phyloP scores from a whole-genome alignment of 202 grass and related monocot species.

The Brachypodium distachyon region DNA sequence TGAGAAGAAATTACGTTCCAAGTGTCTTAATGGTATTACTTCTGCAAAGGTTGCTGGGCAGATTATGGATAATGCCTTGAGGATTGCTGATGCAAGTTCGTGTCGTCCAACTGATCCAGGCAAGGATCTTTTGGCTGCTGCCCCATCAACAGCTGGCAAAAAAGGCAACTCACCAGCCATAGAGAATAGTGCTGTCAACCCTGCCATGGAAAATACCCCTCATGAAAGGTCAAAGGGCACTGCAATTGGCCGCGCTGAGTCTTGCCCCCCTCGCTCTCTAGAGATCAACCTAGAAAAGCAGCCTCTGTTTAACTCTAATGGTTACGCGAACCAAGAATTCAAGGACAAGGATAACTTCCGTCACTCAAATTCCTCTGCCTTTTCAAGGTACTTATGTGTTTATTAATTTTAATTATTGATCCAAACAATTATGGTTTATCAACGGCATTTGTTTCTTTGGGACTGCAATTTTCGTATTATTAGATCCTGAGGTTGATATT shows the following conservation, averaged over 20 bases:
- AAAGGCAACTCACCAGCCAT: slow-evolving; percentile 31
- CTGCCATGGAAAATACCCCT: slow-evolving; percentile 8
- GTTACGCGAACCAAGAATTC: slow-evolving; percentile 32
- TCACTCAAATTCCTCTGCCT: slow-evolving; percentile 86
- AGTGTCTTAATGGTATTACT: slow-evolving; percentile 30
- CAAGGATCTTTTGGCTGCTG: slow-evolving; percentile 34
- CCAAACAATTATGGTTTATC: slow-evolving; percentile 5
- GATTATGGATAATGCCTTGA: slow-evolving; percentile 39
- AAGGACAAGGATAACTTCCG: slow-evolving; percentile 66
- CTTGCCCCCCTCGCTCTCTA: slow-evolving; percentile 29
- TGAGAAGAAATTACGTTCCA: slow-evolving; percentile 26
- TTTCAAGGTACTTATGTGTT: slow-evolving; percentile 60
- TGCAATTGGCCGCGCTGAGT: slow-evolving; percentile 27
- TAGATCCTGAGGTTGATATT: not conserved
- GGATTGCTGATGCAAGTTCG: slow-evolving; percentile 40
- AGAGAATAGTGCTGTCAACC: slow-evolving; percentile 24
- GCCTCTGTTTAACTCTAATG: slow-evolving; percentile 21
- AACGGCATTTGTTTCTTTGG: slow-evolving; percentile 13
- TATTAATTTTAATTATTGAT: slow-evolving; percentile 6
- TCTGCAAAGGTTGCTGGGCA: slow-evolving; percentile 30
- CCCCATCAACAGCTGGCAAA: slow-evolving; percentile 22
- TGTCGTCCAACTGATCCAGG: slow-evolving; percentile 19
- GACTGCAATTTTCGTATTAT: slow-evolving; percentile 10
- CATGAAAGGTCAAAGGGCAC: slow-evolving; percentile 35
- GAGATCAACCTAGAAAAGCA: slow-evolving; percentile 28